These are phyloP conservation scores for Collariella sp. DNA, from an alignment of 495 filamentous ascomycete genomes.

Conservation along the genomic window DNA sequence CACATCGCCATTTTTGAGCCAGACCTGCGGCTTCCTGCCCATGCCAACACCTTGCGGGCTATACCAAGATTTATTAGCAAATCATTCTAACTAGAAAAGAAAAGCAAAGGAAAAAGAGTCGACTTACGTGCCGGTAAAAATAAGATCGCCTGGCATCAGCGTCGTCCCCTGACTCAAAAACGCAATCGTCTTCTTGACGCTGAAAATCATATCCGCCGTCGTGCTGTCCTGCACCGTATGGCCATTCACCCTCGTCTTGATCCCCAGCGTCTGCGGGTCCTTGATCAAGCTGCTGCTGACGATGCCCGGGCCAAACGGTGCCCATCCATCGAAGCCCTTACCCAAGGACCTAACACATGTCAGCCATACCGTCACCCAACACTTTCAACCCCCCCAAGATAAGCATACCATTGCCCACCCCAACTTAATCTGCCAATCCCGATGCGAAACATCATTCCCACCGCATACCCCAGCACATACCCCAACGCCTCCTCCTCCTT, in stretches of 20 bases:
- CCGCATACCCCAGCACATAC: slow-evolving; percentile 70
- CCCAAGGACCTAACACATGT: slow-evolving; percentile 40
- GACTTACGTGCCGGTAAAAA: slow-evolving; percentile 78
- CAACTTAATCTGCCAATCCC: slow-evolving; percentile 72
- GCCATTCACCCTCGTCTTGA: slow-evolving; percentile 65
- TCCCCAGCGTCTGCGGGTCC: slow-evolving; percentile 60
- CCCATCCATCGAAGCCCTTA: slow-evolving; percentile 85
- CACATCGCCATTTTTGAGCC: slow-evolving; percentile 73
- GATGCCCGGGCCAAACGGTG: slow-evolving; percentile 77
- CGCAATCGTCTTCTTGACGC: slow-evolving; percentile 61
- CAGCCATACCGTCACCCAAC: no score
- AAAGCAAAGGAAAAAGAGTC: background rate
- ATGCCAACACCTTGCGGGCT: slow-evolving; percentile 73
- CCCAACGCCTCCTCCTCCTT: slow-evolving; percentile 57
- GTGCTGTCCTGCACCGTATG: slow-evolving; percentile 61
- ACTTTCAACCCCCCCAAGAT: no score
- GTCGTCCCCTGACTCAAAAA: slow-evolving; percentile 74
- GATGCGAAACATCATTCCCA: slow-evolving; percentile 77
- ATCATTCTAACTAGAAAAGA: background rate
- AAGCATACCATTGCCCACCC: slow-evolving; percentile 64
- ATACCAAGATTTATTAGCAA: background rate
- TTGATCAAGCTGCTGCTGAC: slow-evolving; percentile 56
- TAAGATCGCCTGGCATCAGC: slow-evolving; percentile 67
- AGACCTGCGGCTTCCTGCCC: slow-evolving; percentile 62
- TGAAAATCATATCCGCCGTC: slow-evolving; percentile 78